Base-by-base conservation (phyloP, 345 rosid genomes). In the Pistacia integerrima region DNA sequence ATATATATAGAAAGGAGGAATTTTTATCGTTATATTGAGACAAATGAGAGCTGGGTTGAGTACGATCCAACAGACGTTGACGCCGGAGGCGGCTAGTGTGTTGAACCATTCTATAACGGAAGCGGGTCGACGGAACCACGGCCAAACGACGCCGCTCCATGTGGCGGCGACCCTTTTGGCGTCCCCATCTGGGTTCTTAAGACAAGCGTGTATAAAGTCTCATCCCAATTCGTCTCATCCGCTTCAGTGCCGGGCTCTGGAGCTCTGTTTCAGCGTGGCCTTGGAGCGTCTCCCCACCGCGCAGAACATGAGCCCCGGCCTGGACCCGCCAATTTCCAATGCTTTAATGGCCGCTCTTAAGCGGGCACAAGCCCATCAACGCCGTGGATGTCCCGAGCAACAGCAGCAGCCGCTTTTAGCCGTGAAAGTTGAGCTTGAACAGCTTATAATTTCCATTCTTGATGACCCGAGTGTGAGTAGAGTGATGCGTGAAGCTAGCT, bases 211-310 rank as follows among this genome's bases (percentile, higher is more conserved):
- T 81, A 93, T 93, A 81, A 96, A 96, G 77, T 92, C 99, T 1
- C 99, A 96, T 82, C 99, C 98, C 7, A 96, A 93, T 76, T 96
- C 99, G 0, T 96, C 99, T 6, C 98, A 96, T 76, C 99, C 99
- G 0, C 89, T 96, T n/a, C 99, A 96, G 95, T 96, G 99, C 79
- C 88, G 99, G 30, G 99, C 99, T 22, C 85, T 96, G 33, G 99
- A 96, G 94, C 99, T 96, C 72, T 96, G 99, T 78, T 96, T 96
- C 87, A 92, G 94, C 84, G 99, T 96, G n/a, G 99, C 99, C 4
- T 87, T 96, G 68, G 99, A 96, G 58, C 90, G 98, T 16, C 90
- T 96, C 17, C 98, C 99, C 28, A 86, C 97, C 4, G 82, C 91
- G 0, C 88, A 87, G 69, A 86, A 80, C 46, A 65, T 79, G 18